Evolutionary conservation across 306 rosid species (phyloP).

Genomic region (Abrus pulchellus): DNA sequence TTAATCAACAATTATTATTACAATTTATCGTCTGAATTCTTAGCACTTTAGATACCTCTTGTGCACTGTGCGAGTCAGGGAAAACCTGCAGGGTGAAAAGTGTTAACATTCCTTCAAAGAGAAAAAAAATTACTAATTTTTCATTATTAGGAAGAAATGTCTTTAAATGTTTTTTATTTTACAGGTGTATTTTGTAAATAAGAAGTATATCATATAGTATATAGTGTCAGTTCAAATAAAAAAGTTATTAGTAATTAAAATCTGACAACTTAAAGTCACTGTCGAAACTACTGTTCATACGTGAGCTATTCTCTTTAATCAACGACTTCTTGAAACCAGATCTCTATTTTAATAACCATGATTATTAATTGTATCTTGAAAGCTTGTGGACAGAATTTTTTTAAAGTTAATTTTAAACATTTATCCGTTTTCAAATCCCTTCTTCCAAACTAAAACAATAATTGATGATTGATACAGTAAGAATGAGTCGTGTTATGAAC

Average conservation of each 20-base stretch:
- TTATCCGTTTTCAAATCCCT: background rate
- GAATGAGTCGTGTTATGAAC: background rate
- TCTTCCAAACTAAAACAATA: background rate
- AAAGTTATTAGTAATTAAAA: constrained; percentile 8
- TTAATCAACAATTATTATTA: too few species aligned
- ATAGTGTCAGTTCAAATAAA: too few species aligned
- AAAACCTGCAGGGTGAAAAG: background rate
- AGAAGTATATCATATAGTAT: too few species aligned
- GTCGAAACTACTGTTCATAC: constrained; percentile 53
- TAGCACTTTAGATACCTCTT: too few species aligned
- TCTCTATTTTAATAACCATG: constrained; percentile 5
- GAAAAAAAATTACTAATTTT: background rate
- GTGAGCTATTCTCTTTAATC: constrained; percentile 24
- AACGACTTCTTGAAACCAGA: constrained; percentile 9
- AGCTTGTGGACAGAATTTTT: too few species aligned
- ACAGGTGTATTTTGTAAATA: too few species aligned
- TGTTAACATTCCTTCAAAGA: background rate
- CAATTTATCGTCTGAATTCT: too few species aligned
- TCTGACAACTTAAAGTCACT: constrained; percentile 44
- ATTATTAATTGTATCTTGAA: too few species aligned
- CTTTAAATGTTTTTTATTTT: too few species aligned
- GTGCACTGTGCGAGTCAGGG: background rate
- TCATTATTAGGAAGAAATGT: too few species aligned
- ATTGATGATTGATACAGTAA: background rate
- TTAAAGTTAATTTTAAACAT: too few species aligned